phyloP scores from a whole-genome alignment of 352 stramenopile genomes.

The Pythium oligandrum region DNA sequence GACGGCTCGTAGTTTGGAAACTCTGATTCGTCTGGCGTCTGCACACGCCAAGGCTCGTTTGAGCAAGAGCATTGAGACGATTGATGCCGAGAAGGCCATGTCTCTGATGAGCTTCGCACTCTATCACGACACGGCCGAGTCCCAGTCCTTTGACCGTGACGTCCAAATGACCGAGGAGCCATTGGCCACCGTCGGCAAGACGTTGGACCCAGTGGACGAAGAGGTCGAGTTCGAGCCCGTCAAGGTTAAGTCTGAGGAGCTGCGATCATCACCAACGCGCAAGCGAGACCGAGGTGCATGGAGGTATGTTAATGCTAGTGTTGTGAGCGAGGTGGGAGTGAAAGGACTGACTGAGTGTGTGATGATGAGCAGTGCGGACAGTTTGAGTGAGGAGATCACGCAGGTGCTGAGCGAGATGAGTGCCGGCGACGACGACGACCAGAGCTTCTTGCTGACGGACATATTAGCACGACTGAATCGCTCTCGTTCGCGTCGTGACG shows the following conservation, averaged over 20 bases:
- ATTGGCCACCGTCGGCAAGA: constrained; percentile 1
- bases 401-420: constrained; percentile 54
- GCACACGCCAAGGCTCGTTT: constrained; percentile 96
- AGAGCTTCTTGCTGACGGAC: constrained; percentile 51
- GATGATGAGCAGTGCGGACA: constrained; percentile 32
- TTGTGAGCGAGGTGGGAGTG: too few species aligned
- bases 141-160: background rate
- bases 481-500: constrained; percentile 22
- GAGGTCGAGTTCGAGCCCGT: constrained; percentile 6
- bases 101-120: constrained; percentile 97
- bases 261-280: constrained; percentile 27
- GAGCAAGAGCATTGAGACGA: constrained; percentile 80
- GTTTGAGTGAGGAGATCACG: constrained; percentile 63
- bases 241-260: constrained; percentile 12
- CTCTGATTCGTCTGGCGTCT: constrained; percentile 98
- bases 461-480: constrained; percentile 58
- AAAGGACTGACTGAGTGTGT: constrained; percentile 5
- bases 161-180: constrained; percentile 3
- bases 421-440: constrained; percentile 49
- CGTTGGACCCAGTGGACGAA: constrained; percentile 11
- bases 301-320: constrained; percentile 37
- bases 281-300: constrained; percentile 63
- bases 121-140: constrained; percentile 92
- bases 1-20: constrained; percentile 98
- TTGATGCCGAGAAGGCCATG: constrained; percentile 90